Evolutionary conservation across 768 basidiomycete genomes (phyloP).

Genomic region (Leccinum ochraceum): DNA sequence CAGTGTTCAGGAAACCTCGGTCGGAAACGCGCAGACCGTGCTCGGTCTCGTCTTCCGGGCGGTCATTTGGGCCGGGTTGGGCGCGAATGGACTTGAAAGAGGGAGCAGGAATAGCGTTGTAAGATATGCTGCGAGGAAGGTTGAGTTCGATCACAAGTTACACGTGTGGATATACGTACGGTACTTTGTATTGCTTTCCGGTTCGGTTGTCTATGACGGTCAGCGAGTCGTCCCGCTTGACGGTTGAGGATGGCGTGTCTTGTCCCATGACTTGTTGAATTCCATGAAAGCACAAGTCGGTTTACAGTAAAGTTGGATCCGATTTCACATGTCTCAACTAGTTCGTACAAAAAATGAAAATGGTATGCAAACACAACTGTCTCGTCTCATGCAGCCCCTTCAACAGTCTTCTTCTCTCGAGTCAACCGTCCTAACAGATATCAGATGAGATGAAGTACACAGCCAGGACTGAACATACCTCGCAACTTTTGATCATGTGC

Average conservation of each 20-base stretch:
- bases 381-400: constrained; percentile 7
- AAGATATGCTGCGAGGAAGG: constrained; percentile 54
- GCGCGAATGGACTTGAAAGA: constrained; percentile 80
- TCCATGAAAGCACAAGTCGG: neutral
- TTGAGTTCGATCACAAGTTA: neutral
- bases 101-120: constrained; percentile 79
- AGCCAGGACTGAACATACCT: constrained; percentile 37
- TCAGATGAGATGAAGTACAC: constrained; percentile 5
- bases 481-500: constrained; percentile 70
- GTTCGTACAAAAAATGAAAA: neutral
- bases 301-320: neutral
- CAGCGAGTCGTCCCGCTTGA: constrained; percentile 38
- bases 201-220: constrained; percentile 85
- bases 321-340: neutral
- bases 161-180: constrained; percentile 51
- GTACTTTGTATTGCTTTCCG: constrained; percentile 71
- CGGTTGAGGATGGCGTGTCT: constrained; percentile 20
- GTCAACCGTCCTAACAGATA: constrained; percentile 32
- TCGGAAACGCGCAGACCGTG: constrained; percentile 79
- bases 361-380: neutral
- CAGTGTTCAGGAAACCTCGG: constrained; percentile 82
- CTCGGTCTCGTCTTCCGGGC: constrained; percentile 80
- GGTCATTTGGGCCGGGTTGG: constrained; percentile 53
- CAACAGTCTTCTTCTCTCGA: constrained; percentile 29
- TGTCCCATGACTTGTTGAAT: constrained; percentile 27